Conservation (phyloP, 2,329 filamentous ascomycete genomes). For the Alternaria arborescens region DNA sequence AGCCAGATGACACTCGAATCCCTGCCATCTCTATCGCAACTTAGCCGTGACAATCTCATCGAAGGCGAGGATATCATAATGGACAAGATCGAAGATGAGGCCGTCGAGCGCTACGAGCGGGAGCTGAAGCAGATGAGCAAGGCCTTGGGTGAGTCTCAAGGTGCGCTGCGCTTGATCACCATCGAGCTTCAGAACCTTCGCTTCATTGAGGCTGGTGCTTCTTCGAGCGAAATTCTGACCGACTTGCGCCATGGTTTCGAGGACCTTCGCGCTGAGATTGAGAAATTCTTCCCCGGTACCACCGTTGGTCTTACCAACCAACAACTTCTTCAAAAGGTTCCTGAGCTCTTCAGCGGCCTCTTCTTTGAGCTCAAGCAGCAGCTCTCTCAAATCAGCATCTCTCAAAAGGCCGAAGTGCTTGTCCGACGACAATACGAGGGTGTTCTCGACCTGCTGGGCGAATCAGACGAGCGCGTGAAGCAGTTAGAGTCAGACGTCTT, state of each 20-base stretch:
- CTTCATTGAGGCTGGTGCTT: constrained; percentile 47
- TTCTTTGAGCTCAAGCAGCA: constrained; percentile 45
- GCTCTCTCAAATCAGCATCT: constrained; percentile 35
- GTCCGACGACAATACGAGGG: constrained; percentile 48
- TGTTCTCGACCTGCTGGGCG: constrained; percentile 40
- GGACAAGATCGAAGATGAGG: constrained; percentile 48
- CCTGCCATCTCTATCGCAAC: constrained; percentile 33
- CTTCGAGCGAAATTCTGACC: constrained; percentile 47
- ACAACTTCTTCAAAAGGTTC: constrained; percentile 51
- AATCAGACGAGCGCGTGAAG: constrained; percentile 46
- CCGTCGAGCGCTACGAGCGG: constrained; percentile 48
- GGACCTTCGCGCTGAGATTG: constrained; percentile 50
- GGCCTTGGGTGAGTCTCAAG: constrained; percentile 52
- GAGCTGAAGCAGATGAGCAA: constrained; percentile 51
- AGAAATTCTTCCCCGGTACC: constrained; percentile 52
- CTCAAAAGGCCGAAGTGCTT: constrained; percentile 49
- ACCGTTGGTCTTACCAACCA: constrained; percentile 50
- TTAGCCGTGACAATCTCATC: constrained; percentile 37
- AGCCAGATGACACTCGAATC: constrained; percentile 43
- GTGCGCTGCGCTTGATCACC: constrained; percentile 53
- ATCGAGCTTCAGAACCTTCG: constrained; percentile 57
- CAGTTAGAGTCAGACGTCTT: constrained; percentile 49
- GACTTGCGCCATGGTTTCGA: constrained; percentile 55
- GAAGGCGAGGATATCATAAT: constrained; percentile 30
- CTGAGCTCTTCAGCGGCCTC: constrained; percentile 50